Base-by-base conservation (phyloP, 2,329 filamentous ascomycete genomes). In the Cladorrhinum sp. region DNA sequence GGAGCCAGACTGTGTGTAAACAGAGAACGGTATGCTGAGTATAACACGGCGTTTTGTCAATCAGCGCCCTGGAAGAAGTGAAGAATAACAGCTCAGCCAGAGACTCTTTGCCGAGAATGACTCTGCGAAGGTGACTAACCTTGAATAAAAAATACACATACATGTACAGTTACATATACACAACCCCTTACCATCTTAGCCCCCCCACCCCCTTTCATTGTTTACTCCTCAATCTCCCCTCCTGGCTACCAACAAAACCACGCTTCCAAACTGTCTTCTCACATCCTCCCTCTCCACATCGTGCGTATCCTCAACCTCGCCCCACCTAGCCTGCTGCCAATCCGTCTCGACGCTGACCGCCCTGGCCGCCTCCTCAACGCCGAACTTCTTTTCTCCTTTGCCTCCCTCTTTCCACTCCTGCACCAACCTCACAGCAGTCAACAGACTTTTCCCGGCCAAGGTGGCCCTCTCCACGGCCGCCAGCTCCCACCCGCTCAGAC, bases 271-370 rank as follows among this genome's bases (percentile, higher is more conserved):
- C 77, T 98, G 95, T 70, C 94, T 83, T 72, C 86, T 84, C 66
- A 98, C 68, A 75, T 99, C 95, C 75, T 96, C 94, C 74, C 88
- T 90, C 70, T 96, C 90, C 1, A 99, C 95, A 79, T 99, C 95
- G 76, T 99, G 95, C 26, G 93, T 96, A 75, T 99, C 93, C 74
- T 99, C 95, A 0, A 99, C 95, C 79, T 96, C 93, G 8, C 95
- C 95, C 94, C 95, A 98, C 75, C 90, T 87, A 26, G 84, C 79
- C 1, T 88, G 96, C 82, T 99, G 95, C 88, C 92, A 97, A 65
- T 86, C 82, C 16, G 96, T 91, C 79, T 99, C 95, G 48, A 96
- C 74, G 69, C 85, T 96, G 5, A 89, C 87, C 14, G 89, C 88
- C 57, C 57, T 50, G 24, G 65, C 62, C 0, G 93, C 94, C 72